Evolutionary conservation across 2,329 filamentous ascomycete species (phyloP).

Genomic region (Paraconiothyrium brasiliense): DNA sequence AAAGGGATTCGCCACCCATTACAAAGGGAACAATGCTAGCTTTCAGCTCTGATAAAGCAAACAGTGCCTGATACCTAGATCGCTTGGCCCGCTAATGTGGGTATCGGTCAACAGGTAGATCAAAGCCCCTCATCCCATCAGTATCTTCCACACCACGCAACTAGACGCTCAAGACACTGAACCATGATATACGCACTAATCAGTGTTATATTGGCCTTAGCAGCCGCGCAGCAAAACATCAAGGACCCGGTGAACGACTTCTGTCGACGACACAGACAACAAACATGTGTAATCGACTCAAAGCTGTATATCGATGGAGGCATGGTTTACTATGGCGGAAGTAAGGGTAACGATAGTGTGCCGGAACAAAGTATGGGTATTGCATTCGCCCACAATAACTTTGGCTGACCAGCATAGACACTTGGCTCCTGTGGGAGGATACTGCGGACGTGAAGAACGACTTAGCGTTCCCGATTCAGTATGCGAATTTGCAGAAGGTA

Average conservation of each 20-base stretch:
- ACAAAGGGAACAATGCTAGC: not conserved
- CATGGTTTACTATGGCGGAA: slow-evolving; percentile 58
- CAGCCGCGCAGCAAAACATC: slow-evolving; percentile 3
- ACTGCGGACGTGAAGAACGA: slow-evolving; percentile 46
- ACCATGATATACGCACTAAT: not conserved
- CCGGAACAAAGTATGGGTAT: slow-evolving; percentile 62
- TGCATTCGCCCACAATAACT: not conserved
- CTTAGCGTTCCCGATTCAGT: slow-evolving; percentile 22
- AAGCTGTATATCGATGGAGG: slow-evolving; percentile 68
- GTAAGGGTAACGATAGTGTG: slow-evolving; percentile 54
- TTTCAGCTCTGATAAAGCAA: not conserved
- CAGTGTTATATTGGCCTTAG: not conserved
- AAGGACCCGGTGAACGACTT: slow-evolving; percentile 29
- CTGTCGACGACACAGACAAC: slow-evolving; percentile 56
- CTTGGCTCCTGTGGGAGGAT: slow-evolving; percentile 64
- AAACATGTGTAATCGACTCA: slow-evolving; percentile 66
- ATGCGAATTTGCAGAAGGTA: slow-evolving; percentile 27
- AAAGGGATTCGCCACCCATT: not conserved
- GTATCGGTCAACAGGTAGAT: not conserved
- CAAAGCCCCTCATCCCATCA: not conserved
- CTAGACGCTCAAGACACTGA: not conserved
- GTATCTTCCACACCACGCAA: no score
- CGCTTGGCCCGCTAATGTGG: not conserved
- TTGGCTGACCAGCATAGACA: slow-evolving; percentile 50
- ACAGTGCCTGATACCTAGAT: not conserved